Percentiles rank a stretch among this genome's conserved stretches.
Conservation (phyloP, 768 basidiomycete genomes). For the Collybia nuda region DNA sequence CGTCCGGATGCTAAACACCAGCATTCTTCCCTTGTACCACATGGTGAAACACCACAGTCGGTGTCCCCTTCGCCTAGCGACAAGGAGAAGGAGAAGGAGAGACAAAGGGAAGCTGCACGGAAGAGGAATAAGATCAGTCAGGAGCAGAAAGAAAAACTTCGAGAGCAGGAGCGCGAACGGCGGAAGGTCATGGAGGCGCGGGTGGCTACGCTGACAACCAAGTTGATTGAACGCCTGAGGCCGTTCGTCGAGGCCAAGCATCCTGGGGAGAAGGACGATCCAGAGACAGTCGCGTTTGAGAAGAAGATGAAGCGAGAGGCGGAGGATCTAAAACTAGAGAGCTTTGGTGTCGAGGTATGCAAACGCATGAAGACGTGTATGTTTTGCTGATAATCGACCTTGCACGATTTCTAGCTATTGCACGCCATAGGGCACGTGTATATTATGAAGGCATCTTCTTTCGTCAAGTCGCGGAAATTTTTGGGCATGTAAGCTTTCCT, state of each 20-base stretch:
- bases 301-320: constrained; percentile 78
- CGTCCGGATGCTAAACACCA: constrained; percentile 2
- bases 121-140: constrained; percentile 59
- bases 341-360: constrained; percentile 92
- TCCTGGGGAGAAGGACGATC: constrained; percentile 78
- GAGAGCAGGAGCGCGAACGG: constrained; percentile 79
- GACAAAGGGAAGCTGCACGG: constrained; percentile 36
- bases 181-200: constrained; percentile 79
- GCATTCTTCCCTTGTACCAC: constrained; percentile 18
- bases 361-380: background rate
- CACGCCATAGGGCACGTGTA: constrained; percentile 93
- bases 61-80: constrained; percentile 22
- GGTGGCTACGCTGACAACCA: constrained; percentile 69
- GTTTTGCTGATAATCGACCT: background rate
- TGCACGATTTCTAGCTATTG: constrained; percentile 50
- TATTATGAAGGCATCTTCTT: constrained; percentile 89
- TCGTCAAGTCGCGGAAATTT: constrained; percentile 88
- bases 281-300: constrained; percentile 81
- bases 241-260: constrained; percentile 90
- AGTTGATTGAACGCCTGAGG: constrained; percentile 81
- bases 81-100: constrained; percentile 40
- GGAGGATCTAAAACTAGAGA: constrained; percentile 95
- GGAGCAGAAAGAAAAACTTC: constrained; percentile 84
- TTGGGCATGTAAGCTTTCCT: constrained; percentile 72
- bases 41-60: constrained; percentile 14